Percentiles rank a stretch among this genome's conserved stretches.
phyloP scores from a whole-genome alignment of 2,329 filamentous ascomycete species.

The Aspergillus sp. region DNA sequence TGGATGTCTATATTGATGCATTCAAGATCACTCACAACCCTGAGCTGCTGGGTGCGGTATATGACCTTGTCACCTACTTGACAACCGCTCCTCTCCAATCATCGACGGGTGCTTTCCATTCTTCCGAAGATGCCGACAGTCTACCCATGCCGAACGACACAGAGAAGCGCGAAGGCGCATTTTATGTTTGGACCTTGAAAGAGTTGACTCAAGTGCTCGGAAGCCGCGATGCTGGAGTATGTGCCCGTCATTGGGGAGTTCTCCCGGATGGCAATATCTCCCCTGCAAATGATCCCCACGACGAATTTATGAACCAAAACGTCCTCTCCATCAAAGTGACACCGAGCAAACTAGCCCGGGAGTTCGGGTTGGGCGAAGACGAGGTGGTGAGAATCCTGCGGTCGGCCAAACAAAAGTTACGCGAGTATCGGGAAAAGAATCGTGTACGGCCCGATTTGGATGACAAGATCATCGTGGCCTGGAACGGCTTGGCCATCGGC shows the following conservation, averaged over 20 bases:
- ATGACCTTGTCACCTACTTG: constrained; percentile 84
- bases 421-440: constrained; percentile 68
- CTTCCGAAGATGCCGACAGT: constrained; percentile 89
- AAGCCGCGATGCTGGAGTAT: constrained; percentile 66
- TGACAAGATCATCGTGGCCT: constrained; percentile 81
- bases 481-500: constrained; percentile 85
- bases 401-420: constrained; percentile 65
- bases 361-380: constrained; percentile 69
- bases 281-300: constrained; percentile 78
- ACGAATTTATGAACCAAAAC: constrained; percentile 94
- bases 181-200: constrained; percentile 88
- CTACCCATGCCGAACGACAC: constrained; percentile 68
- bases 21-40: constrained; percentile 67
- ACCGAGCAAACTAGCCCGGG: constrained; percentile 65
- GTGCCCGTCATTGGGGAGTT: constrained; percentile 82
- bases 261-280: constrained; percentile 81
- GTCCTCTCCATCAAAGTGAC: constrained; percentile 72
- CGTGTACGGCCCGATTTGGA: constrained; percentile 76
- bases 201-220: constrained; percentile 78
- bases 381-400: constrained; percentile 68
- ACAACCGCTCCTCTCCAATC: constrained; percentile 67
- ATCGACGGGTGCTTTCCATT: constrained; percentile 72
- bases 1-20: constrained; percentile 81
- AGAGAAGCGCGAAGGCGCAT: constrained; percentile 86
- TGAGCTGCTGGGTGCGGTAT: constrained; percentile 73